Percentiles rank a stretch among this genome's conserved stretches.
These are phyloP conservation scores for Apiospora rasikravindrae DNA, from an alignment of 2,329 filamentous ascomycete species.

Conservation along the genomic window DNA sequence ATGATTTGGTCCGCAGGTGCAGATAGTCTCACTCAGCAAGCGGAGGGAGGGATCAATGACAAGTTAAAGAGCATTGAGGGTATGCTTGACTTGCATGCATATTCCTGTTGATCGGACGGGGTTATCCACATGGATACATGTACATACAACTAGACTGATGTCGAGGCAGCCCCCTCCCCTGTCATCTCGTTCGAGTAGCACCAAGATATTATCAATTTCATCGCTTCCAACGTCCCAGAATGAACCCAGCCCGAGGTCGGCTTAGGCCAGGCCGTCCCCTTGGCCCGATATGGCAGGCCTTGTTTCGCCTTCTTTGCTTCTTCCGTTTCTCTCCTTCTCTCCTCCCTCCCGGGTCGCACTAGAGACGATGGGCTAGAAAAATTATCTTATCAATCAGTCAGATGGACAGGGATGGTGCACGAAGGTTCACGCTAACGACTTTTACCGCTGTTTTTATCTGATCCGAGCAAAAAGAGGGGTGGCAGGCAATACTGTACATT, in stretches of 20 bases:
- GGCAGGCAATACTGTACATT: too few relatives aligned
- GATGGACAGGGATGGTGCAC: conserved; percentile 2
- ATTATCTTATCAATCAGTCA: conserved; percentile 20
- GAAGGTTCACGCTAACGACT: background rate
- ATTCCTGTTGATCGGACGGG: background rate
- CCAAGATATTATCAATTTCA: background rate
- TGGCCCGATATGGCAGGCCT: background rate
- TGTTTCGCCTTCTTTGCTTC: background rate
- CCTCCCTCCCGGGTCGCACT: background rate
- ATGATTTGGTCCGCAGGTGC: background rate
- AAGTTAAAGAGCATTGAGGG: background rate
- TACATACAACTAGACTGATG: background rate
- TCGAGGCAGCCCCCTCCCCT: background rate
- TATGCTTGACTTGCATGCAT: background rate
- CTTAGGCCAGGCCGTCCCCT: background rate
- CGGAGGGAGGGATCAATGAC: background rate
- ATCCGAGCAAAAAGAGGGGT: background rate
- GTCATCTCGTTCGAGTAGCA: background rate
- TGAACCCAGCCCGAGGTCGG: background rate
- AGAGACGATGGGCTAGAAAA: background rate
- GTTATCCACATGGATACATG: background rate
- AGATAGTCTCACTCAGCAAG: background rate
- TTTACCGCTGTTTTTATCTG: conserved; percentile 15
- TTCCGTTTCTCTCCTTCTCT: background rate
- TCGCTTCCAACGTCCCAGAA: background rate